Conservation (phyloP, 768 basidiomycete genomes). For the Kwoniella sp. region DNA sequence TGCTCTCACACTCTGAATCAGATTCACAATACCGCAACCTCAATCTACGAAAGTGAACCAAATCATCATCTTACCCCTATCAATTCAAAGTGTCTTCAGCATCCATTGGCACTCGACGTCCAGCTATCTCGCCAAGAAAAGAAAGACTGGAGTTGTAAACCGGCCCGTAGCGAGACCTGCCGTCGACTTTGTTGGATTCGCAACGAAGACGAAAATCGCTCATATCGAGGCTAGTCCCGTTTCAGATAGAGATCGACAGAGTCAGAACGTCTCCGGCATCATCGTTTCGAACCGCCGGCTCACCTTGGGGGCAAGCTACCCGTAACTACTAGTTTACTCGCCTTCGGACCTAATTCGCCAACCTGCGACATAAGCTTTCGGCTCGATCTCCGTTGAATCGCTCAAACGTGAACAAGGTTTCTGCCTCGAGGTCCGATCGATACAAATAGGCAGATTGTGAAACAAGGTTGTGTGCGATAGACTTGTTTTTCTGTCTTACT, state of each 20-base stretch:
- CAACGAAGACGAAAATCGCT: neutral
- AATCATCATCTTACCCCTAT: too few relatives aligned
- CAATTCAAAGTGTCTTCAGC: too few relatives aligned
- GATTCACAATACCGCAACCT: too few relatives aligned
- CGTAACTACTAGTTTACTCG: too few relatives aligned
- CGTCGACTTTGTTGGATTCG: neutral
- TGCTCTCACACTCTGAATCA: neutral
- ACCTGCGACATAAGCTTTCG: neutral
- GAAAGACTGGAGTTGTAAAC: neutral
- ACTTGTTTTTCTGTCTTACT: conserved; percentile 1
- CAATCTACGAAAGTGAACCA: too few relatives aligned
- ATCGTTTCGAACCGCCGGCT: too few relatives aligned
- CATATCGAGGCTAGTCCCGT: neutral
- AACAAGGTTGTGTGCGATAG: conserved; percentile 1
- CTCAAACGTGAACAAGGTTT: neutral
- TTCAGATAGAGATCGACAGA: neutral
- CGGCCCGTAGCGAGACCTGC: neutral
- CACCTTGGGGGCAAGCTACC: too few relatives aligned
- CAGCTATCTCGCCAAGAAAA: neutral
- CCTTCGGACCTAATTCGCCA: too few relatives aligned
- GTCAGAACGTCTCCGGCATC: neutral
- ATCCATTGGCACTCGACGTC: neutral
- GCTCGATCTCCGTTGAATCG: conserved; percentile 1
- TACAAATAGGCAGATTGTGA: neutral
- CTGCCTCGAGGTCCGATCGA: neutral